Base-by-base conservation (phyloP, 1,139 yeast genomes). In the Saccharomyces hybrid region DNA sequence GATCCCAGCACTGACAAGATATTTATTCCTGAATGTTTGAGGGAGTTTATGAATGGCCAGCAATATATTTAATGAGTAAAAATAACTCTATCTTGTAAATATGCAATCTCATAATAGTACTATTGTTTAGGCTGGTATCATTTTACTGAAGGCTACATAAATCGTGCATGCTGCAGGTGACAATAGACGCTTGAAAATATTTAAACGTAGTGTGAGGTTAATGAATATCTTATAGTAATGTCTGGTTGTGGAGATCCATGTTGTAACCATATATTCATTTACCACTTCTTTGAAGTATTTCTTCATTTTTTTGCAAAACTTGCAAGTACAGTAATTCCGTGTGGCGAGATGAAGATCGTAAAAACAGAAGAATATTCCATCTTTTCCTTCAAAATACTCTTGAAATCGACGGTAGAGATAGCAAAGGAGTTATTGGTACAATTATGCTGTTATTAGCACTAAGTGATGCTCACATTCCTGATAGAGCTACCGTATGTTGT, bases 401-500 rank as follows among this genome's bases (percentile, higher is more conserved):
- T 14, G 21, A 2, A 34, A 34, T 7, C 16, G 6, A 11, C 16
- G 21, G 42, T 19, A 8, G 16, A 14, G 16, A 16, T 16, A 14
- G 14, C 42, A 34, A 14, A 34, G 34, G 12, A 34, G 12, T 14
- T 14, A 42, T 8, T 56, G 27, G 47, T 8, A 27, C 29, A 53
- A 59, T 11, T 27, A 90, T 90, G 97, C 76, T 93, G 52, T 80
- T 93, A n/a, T 77, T 93, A 51, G 95, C 95, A 7, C 81, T 91
- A 61, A 96, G 97, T 8, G 98, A 93, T 68, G 76, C 93, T 12
- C 89, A 84, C 69, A 85, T 93, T 32, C 98, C 99, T 0, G 93
- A 89, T 59, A 75, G 98, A 61, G 86, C 95, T 12, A 76, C 81
- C 44, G 77, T 29, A 12, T 21, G 26, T 42, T 19, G 14, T 11